Evolutionary conservation across 106 monocot genomes (phyloP).

Genomic region (Phalaenopsis aphrodite): DNA sequence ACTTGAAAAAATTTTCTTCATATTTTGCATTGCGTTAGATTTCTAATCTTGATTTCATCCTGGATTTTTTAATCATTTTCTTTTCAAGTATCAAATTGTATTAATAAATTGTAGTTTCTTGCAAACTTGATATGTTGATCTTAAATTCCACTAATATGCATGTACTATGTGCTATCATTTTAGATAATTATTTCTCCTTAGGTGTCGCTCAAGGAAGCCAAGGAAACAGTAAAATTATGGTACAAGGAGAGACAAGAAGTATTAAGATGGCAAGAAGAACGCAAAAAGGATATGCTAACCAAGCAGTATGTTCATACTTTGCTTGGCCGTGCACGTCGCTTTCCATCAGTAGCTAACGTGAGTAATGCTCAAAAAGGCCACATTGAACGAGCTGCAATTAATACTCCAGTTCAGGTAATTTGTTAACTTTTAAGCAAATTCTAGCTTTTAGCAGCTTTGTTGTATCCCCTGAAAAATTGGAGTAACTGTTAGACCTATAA

Average conservation of each 20-base stretch:
- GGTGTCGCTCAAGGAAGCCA: conserved; percentile 86
- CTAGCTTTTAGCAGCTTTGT: background rate
- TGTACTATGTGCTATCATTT: background rate
- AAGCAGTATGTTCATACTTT: conserved; percentile 50
- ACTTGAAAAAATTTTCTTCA: background rate
- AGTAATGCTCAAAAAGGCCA: conserved; percentile 65
- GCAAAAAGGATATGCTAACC: conserved; percentile 41
- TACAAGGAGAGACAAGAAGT: conserved; percentile 90
- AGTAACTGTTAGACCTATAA: background rate
- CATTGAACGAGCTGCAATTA: conserved; percentile 95
- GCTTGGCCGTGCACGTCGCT: conserved; percentile 72
- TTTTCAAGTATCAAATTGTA: background rate
- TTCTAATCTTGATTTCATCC: background rate
- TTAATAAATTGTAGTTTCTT: background rate
- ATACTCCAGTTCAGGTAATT: conserved; percentile 94
- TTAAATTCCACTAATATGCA: background rate
- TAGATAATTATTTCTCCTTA: conserved; percentile 15
- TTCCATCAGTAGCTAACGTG: conserved; percentile 42
- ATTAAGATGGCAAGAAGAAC: conserved; percentile 63
- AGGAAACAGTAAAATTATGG: conserved; percentile 72
- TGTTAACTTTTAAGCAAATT: background rate
- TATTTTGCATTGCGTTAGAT: background rate
- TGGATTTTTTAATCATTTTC: background rate
- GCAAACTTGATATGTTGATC: background rate
- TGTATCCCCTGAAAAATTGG: background rate